These are phyloP conservation scores for Globisporangium polare DNA, from an alignment of 352 stramenopile genomes.

Conservation along the genomic window DNA sequence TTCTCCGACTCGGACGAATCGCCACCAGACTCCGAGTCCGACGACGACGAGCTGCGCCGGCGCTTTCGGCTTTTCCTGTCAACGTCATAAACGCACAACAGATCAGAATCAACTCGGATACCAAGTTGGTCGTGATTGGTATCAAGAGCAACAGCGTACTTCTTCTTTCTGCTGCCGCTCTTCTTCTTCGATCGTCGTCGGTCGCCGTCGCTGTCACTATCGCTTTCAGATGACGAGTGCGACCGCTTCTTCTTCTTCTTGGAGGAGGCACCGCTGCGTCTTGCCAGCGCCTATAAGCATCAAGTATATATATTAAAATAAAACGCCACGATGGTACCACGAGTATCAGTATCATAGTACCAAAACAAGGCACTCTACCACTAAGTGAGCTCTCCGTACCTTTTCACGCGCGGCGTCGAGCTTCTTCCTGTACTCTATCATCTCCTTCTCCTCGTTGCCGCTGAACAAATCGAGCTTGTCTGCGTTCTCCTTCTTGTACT, in stretches of 20 bases:
- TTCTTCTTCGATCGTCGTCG: conserved; percentile 42
- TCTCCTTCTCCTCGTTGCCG: conserved; percentile 89
- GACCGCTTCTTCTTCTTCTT: conserved; percentile 82
- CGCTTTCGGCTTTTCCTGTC: conserved; percentile 62
- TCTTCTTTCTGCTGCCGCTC: conserved; percentile 78
- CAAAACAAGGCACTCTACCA: neutral
- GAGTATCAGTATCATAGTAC: neutral
- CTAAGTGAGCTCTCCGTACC: conserved; percentile 21
- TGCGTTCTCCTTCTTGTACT: conserved; percentile 96
- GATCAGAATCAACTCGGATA: neutral
- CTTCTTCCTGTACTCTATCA: conserved; percentile 92
- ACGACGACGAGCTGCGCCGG: conserved; percentile 42
- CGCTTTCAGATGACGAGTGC: conserved; percentile 45
- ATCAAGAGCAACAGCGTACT: conserved; percentile 27
- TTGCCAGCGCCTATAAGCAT: conserved; percentile 50
- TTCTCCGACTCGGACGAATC: conserved; percentile 29
- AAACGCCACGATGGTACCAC: too few relatives aligned
- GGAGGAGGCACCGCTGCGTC: conserved; percentile 31
- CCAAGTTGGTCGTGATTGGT: neutral
- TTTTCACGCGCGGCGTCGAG: conserved; percentile 90
- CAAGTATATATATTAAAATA: too few relatives aligned
- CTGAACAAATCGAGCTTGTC: conserved; percentile 89
- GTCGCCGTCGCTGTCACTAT: conserved; percentile 46
- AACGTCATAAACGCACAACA: conserved; percentile 15
- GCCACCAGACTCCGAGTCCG: conserved; percentile 34